phyloP scores from a whole-genome alignment of 768 basidiomycete species.

The Naematelia aurantialba region DNA sequence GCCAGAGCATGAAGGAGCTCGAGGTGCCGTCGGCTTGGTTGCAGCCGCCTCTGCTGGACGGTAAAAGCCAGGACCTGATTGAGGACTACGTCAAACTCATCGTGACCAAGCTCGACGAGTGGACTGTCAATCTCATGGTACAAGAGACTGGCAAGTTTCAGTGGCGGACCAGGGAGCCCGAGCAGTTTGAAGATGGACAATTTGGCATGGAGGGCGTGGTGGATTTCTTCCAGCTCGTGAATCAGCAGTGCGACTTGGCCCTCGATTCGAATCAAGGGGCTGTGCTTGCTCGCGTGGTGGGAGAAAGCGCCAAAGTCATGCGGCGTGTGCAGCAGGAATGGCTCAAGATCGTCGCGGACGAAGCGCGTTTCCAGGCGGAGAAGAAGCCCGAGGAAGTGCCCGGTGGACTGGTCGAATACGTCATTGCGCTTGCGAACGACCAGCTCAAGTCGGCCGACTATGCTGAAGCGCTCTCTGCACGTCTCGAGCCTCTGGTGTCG shows the following conservation, averaged over 20 bases:
- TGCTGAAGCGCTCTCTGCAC: slow-evolving; percentile 75
- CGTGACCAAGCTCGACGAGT: slow-evolving; percentile 92
- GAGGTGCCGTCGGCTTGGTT: slow-evolving; percentile 74
- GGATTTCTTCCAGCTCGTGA: slow-evolving; percentile 97
- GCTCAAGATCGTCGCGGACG: slow-evolving; percentile 74
- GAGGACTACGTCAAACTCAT: slow-evolving; percentile 94
- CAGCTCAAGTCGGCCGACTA: slow-evolving; percentile 95
- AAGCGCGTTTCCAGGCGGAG: slow-evolving; percentile 80
- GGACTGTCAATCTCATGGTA: slow-evolving; percentile 89
- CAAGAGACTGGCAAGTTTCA: slow-evolving; percentile 82
- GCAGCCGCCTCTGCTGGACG: slow-evolving; percentile 86
- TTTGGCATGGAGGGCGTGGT: slow-evolving; percentile 90
- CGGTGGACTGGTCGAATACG: slow-evolving; percentile 88
- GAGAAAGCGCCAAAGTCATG: slow-evolving; percentile 86
- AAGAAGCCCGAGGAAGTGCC: slow-evolving; percentile 71
- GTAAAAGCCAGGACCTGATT: slow-evolving; percentile 86
- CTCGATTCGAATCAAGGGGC: slow-evolving; percentile 93
- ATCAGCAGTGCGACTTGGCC: slow-evolving; percentile 82
- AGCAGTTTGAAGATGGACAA: slow-evolving; percentile 78
- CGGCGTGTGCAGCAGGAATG: slow-evolving; percentile 80
- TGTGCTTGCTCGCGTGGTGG: slow-evolving; percentile 83
- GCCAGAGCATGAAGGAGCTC: slow-evolving; percentile 90
- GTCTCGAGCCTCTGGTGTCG: slow-evolving; percentile 86
- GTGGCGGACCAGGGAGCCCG: slow-evolving; percentile 76
- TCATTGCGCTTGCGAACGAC: slow-evolving; percentile 94